These are phyloP conservation scores for Zarea fungicola DNA, from an alignment of 2,329 filamentous ascomycete species.

Conservation along the genomic window DNA sequence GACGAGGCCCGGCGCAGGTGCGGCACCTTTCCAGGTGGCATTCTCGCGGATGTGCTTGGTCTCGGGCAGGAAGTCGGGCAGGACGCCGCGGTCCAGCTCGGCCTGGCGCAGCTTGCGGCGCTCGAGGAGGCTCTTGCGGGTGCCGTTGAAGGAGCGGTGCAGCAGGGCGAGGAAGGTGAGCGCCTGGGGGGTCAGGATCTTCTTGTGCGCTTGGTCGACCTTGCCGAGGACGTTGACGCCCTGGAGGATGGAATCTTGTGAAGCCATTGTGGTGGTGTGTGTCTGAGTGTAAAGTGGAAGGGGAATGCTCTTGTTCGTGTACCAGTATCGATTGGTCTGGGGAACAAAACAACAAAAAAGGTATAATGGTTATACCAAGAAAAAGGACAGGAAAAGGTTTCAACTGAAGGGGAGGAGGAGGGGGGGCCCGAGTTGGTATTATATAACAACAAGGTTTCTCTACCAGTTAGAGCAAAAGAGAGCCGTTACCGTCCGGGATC, in stretches of 20 bases:
- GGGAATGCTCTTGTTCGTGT: not conserved
- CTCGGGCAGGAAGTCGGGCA: constrained; percentile 93
- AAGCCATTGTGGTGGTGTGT: constrained; percentile 43
- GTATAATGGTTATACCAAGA: not conserved
- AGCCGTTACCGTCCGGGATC: constrained; percentile 9
- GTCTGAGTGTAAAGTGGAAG: not conserved
- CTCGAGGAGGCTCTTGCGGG: constrained; percentile 83
- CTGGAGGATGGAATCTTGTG: constrained; percentile 68
- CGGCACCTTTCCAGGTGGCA: constrained; percentile 86
- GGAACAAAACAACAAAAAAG: not conserved
- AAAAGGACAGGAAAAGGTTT: not conserved
- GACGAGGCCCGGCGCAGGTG: constrained; percentile 84
- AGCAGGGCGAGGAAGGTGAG: constrained; percentile 89
- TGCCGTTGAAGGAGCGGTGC: constrained; percentile 89
- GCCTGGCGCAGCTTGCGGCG: constrained; percentile 81
- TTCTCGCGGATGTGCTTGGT: constrained; percentile 94
- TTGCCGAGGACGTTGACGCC: constrained; percentile 82
- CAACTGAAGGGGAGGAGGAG: not conserved
- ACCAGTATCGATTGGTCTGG: too few relatives aligned
- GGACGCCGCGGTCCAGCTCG: constrained; percentile 82
- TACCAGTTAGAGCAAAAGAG: not conserved
- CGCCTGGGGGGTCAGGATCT: constrained; percentile 88
- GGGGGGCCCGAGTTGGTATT: not conserved
- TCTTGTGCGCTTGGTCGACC: constrained; percentile 72
- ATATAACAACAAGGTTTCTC: constrained; percentile 11